Evolutionary conservation across 83 land plant genomes (phyloP).

Genomic region (Diphasiastrum complanatum): DNA sequence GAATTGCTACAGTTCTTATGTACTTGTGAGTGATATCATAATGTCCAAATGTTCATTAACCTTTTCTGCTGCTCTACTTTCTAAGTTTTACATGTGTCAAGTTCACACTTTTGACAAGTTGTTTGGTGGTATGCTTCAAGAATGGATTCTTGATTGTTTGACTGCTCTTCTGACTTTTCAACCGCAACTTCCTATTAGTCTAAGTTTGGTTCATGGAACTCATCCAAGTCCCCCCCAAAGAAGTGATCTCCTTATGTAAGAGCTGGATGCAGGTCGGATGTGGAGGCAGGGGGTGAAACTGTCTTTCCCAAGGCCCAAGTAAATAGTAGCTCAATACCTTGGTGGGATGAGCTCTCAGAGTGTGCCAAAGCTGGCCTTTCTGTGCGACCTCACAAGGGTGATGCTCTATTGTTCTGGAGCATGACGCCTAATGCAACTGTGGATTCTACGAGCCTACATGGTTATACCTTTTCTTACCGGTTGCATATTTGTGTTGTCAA

Average conservation of each 20-base stretch:
- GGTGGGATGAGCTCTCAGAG: constrained; percentile 16
- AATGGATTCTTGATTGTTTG: no score
- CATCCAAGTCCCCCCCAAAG: no score
- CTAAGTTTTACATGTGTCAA: no score
- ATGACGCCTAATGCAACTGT: constrained; percentile 9
- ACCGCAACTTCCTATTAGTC: no score
- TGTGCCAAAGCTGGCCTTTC: constrained; percentile 12
- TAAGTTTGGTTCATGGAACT: no score
- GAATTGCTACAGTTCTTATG: constrained; percentile 3
- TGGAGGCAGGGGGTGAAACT: constrained; percentile 13
- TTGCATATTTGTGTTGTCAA: no score
- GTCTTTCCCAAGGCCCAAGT: constrained; percentile 11
- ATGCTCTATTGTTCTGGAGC: constrained; percentile 19
- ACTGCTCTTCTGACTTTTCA: no score
- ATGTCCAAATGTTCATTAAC: no score
- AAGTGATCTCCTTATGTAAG: background rate
- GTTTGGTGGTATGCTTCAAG: no score
- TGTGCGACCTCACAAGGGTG: constrained; percentile 4
- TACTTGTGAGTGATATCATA: constrained; percentile 4
- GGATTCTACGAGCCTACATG: constrained; percentile 6
- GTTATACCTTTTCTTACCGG: background rate
- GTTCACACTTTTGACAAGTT: background rate
- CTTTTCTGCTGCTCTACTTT: no score
- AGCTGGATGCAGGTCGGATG: constrained; percentile 3
- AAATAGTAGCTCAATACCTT: constrained; percentile 4